Conservation (phyloP, 2,329 filamentous ascomycete genomes). For the Xylariaceae sp. region DNA sequence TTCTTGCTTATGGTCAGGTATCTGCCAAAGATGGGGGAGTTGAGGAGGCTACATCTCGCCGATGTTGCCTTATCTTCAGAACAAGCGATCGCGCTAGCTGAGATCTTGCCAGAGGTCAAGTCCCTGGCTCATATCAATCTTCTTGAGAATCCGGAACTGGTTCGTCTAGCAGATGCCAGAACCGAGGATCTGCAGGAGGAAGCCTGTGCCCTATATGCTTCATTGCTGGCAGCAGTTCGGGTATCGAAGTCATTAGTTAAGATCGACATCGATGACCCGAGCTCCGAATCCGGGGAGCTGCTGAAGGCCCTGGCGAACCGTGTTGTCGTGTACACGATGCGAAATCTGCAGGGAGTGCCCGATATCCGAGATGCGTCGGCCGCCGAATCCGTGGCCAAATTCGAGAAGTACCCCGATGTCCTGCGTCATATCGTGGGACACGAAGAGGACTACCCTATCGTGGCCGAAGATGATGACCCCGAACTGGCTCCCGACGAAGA, state of each 20-base stretch:
- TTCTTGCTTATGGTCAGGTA: slow-evolving; percentile 50
- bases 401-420: slow-evolving; percentile 65
- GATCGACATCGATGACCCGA: slow-evolving; percentile 86
- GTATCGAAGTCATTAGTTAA: slow-evolving; percentile 80
- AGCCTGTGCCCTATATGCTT: slow-evolving; percentile 88
- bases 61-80: slow-evolving; percentile 81
- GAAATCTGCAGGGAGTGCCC: slow-evolving; percentile 79
- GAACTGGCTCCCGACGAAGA: slow-evolving; percentile 79
- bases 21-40: slow-evolving; percentile 67
- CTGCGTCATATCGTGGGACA: slow-evolving; percentile 82
- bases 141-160: slow-evolving; percentile 71
- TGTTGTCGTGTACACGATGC: slow-evolving; percentile 88
- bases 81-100: slow-evolving; percentile 84
- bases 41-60: slow-evolving; percentile 82
- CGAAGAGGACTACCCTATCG: slow-evolving; percentile 42
- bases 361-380: slow-evolving; percentile 33
- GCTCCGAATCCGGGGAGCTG: slow-evolving; percentile 75
- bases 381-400: slow-evolving; percentile 29
- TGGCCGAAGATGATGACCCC: slow-evolving; percentile 52
- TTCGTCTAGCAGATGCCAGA: slow-evolving; percentile 65
- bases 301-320: slow-evolving; percentile 90
- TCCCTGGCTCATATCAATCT: slow-evolving; percentile 82
- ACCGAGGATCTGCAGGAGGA: slow-evolving; percentile 83
- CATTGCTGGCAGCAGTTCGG: slow-evolving; percentile 79
- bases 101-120: slow-evolving; percentile 79